A percentile compares a stretch with the other conserved stretches of the same genome.
Evolutionary conservation across 345 rosid species (phyloP).

Genomic region (Dipteronia dyeriana): DNA sequence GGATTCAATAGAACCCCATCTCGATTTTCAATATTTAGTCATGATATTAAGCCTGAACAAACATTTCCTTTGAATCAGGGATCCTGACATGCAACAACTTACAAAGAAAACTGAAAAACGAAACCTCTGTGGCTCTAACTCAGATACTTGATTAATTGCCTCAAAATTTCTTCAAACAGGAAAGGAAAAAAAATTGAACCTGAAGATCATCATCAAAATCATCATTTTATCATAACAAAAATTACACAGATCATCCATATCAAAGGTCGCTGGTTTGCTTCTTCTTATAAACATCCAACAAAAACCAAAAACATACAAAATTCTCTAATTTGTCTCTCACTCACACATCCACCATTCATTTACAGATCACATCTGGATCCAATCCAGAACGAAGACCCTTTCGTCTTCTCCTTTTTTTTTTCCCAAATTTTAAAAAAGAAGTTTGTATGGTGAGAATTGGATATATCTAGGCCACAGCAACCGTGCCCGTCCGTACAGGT

Average conservation of each 20-base stretch:
- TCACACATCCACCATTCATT: neutral
- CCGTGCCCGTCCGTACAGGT: conserved; percentile 50
- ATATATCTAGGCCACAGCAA: conserved; percentile 40
- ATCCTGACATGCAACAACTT: neutral
- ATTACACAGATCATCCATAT: conserved; percentile 8
- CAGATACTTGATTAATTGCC: neutral
- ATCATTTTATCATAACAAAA: neutral
- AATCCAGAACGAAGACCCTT: neutral
- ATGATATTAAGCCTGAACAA: too few species aligned
- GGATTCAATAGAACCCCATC: too few species aligned
- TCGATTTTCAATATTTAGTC: too few species aligned
- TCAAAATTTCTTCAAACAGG: neutral
- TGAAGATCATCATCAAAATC: neutral
- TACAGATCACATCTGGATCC: neutral
- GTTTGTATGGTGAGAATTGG: neutral
- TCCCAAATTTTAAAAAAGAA: neutral
- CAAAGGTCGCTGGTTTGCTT: neutral
- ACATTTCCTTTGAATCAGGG: neutral
- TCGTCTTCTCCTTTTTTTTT: neutral
- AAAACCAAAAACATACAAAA: neutral
- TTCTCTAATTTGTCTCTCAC: neutral
- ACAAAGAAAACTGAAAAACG: neutral
- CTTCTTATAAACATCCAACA: neutral
- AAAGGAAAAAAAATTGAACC: neutral
- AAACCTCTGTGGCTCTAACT: neutral